Percentiles rank a stretch among this genome's conserved stretches.
Conservation (phyloP, 1,139 yeast genomes). For the Scheffersomyces stambukii region DNA sequence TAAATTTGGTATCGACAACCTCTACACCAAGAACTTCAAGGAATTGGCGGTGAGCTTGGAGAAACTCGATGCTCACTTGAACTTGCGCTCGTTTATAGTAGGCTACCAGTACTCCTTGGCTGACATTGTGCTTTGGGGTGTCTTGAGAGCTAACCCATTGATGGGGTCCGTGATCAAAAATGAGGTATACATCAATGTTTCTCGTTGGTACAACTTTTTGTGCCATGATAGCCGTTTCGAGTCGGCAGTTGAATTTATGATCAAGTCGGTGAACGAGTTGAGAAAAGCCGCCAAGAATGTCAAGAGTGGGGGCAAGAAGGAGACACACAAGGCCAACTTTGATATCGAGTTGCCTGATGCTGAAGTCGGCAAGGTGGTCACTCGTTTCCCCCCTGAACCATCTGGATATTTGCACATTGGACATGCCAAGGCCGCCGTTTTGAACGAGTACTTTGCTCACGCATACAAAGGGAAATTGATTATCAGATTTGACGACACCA, state of each 20-base stretch:
- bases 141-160: slow-evolving; percentile 85
- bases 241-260: slow-evolving; percentile 61
- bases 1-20: slow-evolving; percentile 61
- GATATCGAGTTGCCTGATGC: slow-evolving; percentile 93
- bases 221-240: slow-evolving; percentile 64
- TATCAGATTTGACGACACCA: slow-evolving; percentile 94
- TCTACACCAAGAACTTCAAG: slow-evolving; percentile 83
- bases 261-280: slow-evolving; percentile 66
- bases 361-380: slow-evolving; percentile 86
- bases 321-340: slow-evolving; percentile 82
- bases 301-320: slow-evolving; percentile 61
- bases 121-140: slow-evolving; percentile 92
- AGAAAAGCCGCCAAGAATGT: slow-evolving; percentile 48
- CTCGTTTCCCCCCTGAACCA: slow-evolving; percentile 92
- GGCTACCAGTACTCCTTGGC: slow-evolving; percentile 69
- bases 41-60: slow-evolving; percentile 73
- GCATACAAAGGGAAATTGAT: slow-evolving; percentile 91
- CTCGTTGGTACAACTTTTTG: slow-evolving; percentile 89
- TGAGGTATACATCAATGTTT: slow-evolving; percentile 75
- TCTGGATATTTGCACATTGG: slow-evolving; percentile 94
- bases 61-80: slow-evolving; percentile 69
- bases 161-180: slow-evolving; percentile 87
- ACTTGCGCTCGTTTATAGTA: slow-evolving; percentile 74
- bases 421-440: slow-evolving; percentile 94
- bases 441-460: slow-evolving; percentile 93